Conservation (phyloP, 768 basidiomycete species). For the Clathrus columnatus region DNA sequence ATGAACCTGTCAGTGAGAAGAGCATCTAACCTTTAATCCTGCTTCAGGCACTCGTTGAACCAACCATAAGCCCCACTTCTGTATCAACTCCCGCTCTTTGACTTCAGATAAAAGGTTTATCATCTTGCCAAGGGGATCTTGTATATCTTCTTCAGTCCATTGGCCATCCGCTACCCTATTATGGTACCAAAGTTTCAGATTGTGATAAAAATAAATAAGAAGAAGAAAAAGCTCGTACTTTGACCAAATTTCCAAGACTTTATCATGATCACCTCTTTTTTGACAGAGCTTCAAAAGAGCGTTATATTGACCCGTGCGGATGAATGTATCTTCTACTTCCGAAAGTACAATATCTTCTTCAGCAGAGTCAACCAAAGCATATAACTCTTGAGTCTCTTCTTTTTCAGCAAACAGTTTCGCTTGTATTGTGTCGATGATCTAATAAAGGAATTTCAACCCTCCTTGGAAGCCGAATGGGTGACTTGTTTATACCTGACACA, state of each 20-base stretch:
- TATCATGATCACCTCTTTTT: conserved; percentile 45
- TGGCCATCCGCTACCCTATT: conserved; percentile 56
- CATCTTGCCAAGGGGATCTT: conserved; percentile 55
- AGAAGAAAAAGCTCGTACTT: conserved; percentile 38
- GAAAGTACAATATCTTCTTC: conserved; percentile 42
- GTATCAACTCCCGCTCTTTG: conserved; percentile 51
- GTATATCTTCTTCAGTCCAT: conserved; percentile 53
- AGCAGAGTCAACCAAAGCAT: conserved; percentile 44
- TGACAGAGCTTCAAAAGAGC: conserved; percentile 56
- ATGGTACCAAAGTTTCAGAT: not conserved
- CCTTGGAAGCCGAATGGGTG: not conserved
- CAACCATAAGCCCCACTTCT: conserved; percentile 79
- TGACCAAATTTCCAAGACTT: conserved; percentile 58
- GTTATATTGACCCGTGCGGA: conserved; percentile 43
- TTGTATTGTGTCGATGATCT: conserved; percentile 78
- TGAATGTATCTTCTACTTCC: conserved; percentile 56
- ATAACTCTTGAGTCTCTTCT: conserved; percentile 54
- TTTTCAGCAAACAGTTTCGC: conserved; percentile 62
- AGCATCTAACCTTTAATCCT: conserved; percentile 64
- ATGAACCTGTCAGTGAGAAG: too few relatives aligned
- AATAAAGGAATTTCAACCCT: not conserved
- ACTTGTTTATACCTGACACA: not conserved
- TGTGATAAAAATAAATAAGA: not conserved
- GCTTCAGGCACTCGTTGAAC: conserved; percentile 56
- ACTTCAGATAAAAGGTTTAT: conserved; percentile 46